phyloP scores from a whole-genome alignment of 805 yeast species.

The Saturnispora besseyi region DNA sequence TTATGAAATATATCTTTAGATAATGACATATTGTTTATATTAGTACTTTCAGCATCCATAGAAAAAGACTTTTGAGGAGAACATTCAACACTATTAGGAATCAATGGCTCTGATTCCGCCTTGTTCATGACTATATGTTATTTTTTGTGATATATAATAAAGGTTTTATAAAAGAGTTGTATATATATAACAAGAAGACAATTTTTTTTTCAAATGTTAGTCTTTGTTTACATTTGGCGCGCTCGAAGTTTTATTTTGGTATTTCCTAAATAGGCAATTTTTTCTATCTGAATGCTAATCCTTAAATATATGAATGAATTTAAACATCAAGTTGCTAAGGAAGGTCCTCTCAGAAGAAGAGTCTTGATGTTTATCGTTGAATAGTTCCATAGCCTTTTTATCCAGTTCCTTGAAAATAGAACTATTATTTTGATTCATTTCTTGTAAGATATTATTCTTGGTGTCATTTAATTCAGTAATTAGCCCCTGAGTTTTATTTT shows the following conservation, averaged over 20 bases:
- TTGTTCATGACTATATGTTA: background rate
- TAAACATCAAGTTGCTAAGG: background rate
- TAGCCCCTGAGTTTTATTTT: background rate
- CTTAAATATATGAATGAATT: background rate
- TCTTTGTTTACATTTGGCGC: background rate
- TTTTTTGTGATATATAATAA: no score
- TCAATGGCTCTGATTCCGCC: background rate
- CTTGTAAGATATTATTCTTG: background rate
- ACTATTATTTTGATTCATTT: background rate
- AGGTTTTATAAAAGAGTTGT: background rate
- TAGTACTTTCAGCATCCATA: background rate
- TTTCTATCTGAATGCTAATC: background rate
- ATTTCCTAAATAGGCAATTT: background rate
- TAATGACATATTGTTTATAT: conserved; percentile 3
- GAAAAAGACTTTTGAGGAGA: background rate
- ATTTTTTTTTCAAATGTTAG: background rate
- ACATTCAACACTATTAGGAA: no score
- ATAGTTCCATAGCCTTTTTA: background rate
- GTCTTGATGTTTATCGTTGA: background rate
- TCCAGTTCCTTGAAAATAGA: background rate
- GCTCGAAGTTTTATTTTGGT: background rate
- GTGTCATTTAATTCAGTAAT: conserved; percentile 1
- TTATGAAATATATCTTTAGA: conserved; percentile 20
- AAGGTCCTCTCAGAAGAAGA: background rate
- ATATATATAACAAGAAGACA: background rate